Base-by-base conservation (phyloP, 148 eudicot genomes). In the Pharnaceum exiguum region DNA sequence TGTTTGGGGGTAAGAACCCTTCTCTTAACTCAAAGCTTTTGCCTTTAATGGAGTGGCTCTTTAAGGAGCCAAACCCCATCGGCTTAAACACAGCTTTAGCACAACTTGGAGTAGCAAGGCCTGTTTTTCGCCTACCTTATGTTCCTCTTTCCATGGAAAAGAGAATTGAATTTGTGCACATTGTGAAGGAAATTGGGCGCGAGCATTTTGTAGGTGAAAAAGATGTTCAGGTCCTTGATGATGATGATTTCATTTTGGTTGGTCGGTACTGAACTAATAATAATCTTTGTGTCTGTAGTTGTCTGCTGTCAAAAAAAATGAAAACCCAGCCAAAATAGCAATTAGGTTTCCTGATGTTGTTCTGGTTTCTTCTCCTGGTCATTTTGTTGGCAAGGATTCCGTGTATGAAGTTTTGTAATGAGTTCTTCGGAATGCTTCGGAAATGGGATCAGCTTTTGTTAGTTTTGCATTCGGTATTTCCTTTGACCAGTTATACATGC, bases 21-120 rank as follows among this genome's bases (percentile, higher is more conserved):
- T 65, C 79, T 60, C 67, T 80, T 23, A 89, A 85, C 38, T 28
- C 72, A 7, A 85, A 67, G 71, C 71, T 89, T 9, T 29, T 70
- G 79, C 85, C 93, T 21, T 64, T 89, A 32, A 66, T 89, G 5
- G 78, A 82, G 50, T 89, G 96, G 96, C 82, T 89, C 18, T 89
- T 89, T 62, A 29, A 65, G 28, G 94, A 82, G 72, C 96, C 94
- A 26, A 89, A 89, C 60, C 96, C 96, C 15, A 89, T 89, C 15
- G 89, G 82, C 3, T 52, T 89, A 29, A 89, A 89, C 47, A 89
- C 96, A 1, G 94, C 93, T 42, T 57, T 89, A 44, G 89, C 94
- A 61, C 94, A 85, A 67, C 96, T 89, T 51, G 94, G 94, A 31
- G 96, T 89, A 18, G 77, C 68, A 24, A 80, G 93, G 68, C 89